Conservation (phyloP, 768 basidiomycete genomes). For the Podaxis sp. region DNA sequence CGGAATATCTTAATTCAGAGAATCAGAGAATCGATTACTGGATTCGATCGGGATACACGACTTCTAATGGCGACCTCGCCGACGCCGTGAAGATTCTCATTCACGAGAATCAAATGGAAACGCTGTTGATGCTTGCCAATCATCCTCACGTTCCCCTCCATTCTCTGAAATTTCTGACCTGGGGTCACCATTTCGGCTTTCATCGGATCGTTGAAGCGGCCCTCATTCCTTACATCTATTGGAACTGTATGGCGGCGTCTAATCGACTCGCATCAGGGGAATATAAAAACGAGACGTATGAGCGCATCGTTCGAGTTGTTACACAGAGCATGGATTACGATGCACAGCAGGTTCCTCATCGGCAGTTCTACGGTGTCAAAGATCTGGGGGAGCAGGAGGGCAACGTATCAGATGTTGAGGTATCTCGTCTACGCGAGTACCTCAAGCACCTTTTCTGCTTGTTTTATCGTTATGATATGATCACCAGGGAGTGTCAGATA, state of each 20-base stretch:
- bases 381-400: neutral
- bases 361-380: constrained; percentile 22
- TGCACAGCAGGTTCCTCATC: constrained; percentile 31
- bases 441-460: constrained; percentile 33
- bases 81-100: constrained; percentile 36
- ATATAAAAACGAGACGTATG: constrained; percentile 24
- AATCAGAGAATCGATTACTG: constrained; percentile 33
- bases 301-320: constrained; percentile 17
- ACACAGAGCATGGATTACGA: constrained; percentile 24
- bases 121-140: constrained; percentile 33
- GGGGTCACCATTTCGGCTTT: constrained; percentile 34
- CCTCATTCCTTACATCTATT: constrained; percentile 31
- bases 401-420: constrained; percentile 6
- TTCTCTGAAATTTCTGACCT: constrained; percentile 23
- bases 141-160: constrained; percentile 32
- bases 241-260: constrained; percentile 33
- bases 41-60: constrained; percentile 27
- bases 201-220: constrained; percentile 28
- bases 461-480: constrained; percentile 36
- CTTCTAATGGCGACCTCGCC: constrained; percentile 26
- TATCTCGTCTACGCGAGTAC: constrained; percentile 27
- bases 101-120: constrained; percentile 28
- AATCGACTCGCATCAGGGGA: constrained; percentile 24
- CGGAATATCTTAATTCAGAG: constrained; percentile 25
- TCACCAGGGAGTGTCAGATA: constrained; percentile 33